Evolutionary conservation across 129 eudicot species (phyloP), one percentile per base, ranked within the genome.

Genomic region (Saussurea involucrata): DNA sequence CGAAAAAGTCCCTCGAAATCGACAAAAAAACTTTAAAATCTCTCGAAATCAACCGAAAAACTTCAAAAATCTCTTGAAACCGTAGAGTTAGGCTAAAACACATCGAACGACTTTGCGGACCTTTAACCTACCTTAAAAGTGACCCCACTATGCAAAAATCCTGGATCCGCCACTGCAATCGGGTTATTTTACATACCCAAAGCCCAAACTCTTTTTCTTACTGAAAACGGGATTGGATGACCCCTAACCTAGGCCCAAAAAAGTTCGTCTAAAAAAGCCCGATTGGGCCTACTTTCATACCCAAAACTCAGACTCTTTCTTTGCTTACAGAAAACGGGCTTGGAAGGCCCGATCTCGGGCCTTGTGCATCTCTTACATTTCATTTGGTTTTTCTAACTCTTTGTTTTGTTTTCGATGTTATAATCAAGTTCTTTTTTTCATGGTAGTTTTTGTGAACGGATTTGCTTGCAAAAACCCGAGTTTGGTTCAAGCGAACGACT

Each of bases 391-490:
- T 17, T 66, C 36, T 4, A 20, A 17, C 25, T 66, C 0, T 31
- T 3, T 31, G 44, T 65, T 64, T 44, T 0, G 64, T 2, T 27
- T 44, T 31, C 0, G 4, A 65, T 18, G 60, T 49, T 29, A 33
- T 73, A 66, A 55, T 66, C 9, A n/a, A 64, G 5, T 21, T 72
- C 29, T 64, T 66, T 46, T 34, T 49, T 53, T 53, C 22, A 17
- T n/a, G 27, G 58, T 70, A 77, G 86, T 76, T 31, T 36, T 70
- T 49, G 70, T 82, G 63, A 82, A 82, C 6, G 86, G 86, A 21
- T 34, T 64, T 13, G 28, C 78, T 22, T 82, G 86, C 86, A 77
- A 82, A 57, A 66, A 82, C 37, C 82, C 86, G 24, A 33, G 64
- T n/a, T 33, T 2, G 11, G 85, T 82, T 44, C 36, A 71, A 18